Conservation (phyloP, 1,284 basidiomycete species). For the Ceratobasidium theobromae region DNA sequence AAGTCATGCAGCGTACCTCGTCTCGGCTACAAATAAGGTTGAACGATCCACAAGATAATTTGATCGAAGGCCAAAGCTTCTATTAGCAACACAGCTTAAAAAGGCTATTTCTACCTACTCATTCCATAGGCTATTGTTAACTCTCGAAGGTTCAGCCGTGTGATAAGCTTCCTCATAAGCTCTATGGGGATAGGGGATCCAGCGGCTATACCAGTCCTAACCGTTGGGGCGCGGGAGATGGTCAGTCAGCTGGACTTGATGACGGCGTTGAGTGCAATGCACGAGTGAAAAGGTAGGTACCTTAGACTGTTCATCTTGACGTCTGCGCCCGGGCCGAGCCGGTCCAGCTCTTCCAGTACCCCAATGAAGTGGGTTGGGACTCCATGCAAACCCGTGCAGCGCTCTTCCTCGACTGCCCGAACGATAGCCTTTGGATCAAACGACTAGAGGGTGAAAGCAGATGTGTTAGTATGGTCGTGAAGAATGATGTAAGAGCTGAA, state of each 20-base stretch:
- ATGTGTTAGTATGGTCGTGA: background rate
- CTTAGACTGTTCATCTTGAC: conserved; percentile 56
- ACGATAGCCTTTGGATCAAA: conserved; percentile 67
- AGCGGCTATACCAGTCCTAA: conserved; percentile 76
- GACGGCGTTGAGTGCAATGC: conserved; percentile 30
- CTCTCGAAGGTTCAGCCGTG: conserved; percentile 64
- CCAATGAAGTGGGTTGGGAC: conserved; percentile 84
- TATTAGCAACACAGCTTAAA: background rate
- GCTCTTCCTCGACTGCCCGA: conserved; percentile 63
- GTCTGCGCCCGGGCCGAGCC: conserved; percentile 40
- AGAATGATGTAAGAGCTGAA: background rate
- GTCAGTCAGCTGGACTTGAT: background rate
- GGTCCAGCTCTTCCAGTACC: conserved; percentile 65
- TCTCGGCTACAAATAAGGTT: conserved; percentile 43
- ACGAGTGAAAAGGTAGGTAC: conserved; percentile 44
- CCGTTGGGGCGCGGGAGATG: too few species aligned
- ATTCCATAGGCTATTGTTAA: conserved; percentile 80
- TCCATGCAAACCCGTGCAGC: conserved; percentile 77
- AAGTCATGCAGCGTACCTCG: conserved; percentile 39
- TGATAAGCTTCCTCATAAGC: conserved; percentile 70
- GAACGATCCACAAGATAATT: background rate
- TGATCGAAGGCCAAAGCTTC: background rate
- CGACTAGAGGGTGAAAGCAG: conserved; percentile 36
- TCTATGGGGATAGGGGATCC: conserved; percentile 78
- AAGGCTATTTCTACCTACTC: conserved; percentile 59